These are phyloP conservation scores for Aureobasidium musti DNA, from an alignment of 2,329 filamentous ascomycete species.

Conservation along the genomic window DNA sequence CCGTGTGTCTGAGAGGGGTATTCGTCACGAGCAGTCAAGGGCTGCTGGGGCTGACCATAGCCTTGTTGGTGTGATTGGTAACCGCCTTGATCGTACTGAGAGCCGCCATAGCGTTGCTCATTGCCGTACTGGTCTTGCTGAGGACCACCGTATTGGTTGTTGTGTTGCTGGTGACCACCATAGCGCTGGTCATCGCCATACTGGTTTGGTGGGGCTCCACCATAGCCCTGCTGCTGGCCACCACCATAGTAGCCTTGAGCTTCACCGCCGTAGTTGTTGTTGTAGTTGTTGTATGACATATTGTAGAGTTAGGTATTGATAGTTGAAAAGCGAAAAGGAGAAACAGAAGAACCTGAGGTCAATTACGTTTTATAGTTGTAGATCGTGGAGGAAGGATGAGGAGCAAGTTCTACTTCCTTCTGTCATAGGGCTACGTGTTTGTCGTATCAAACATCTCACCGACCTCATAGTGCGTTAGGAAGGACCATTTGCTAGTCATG, in stretches of 20 bases:
- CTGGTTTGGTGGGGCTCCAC: conserved; percentile 16
- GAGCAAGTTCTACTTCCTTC: background rate
- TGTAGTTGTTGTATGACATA: conserved; percentile 27
- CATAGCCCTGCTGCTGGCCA: conserved; percentile 33
- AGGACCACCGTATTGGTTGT: conserved; percentile 31
- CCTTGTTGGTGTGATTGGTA: conserved; percentile 28
- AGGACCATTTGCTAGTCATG: conserved; percentile 24
- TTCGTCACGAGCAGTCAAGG: conserved; percentile 20
- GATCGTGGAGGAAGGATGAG: background rate
- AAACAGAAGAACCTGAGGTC: background rate
- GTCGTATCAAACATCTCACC: conserved; percentile 14
- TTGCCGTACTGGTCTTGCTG: conserved; percentile 33
- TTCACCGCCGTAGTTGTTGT: conserved; percentile 29
- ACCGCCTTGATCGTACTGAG: conserved; percentile 28
- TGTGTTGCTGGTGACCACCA: conserved; percentile 32
- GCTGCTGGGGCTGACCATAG: conserved; percentile 29
- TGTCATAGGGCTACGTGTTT: background rate
- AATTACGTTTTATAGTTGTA: conserved; percentile 11
- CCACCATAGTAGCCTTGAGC: conserved; percentile 32
- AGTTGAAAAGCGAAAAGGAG: background rate
- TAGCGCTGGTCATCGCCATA: conserved; percentile 29
- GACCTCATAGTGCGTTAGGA: conserved; percentile 22
- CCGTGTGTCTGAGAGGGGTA: conserved; percentile 23
- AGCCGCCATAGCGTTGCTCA: conserved; percentile 33
- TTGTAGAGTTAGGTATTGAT: background rate